Evolutionary conservation across 176 grass and related monocot genomes (phyloP), one percentile per base, ranked within the genome.

Genomic region (Zea luxurians): DNA sequence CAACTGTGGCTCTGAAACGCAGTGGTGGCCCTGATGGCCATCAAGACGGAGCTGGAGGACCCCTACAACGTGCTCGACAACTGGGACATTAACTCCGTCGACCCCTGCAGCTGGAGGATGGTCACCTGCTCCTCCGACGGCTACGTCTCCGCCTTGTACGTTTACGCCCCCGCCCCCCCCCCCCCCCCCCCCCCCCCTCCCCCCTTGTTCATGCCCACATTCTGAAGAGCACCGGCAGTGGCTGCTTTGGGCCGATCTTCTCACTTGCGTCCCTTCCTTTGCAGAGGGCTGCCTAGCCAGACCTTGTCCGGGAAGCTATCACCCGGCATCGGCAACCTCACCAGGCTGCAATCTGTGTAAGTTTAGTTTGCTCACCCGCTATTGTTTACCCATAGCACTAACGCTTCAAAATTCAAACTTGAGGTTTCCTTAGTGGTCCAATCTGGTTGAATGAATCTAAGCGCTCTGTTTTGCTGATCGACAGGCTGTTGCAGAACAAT

Each of bases 41-140:
- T 98, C 83, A 98, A 98, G 80, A 88, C 77, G 75, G 89, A 92
- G 68, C 80, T 98, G 61, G 52, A 88, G 37, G 91, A 94, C 48
- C 91, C 86, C 20, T 80, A 98, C 59, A 90, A 94, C 27, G 91
- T 88, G 71, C 86, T 98, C 44, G 91, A 90, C 80, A 98, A 94
- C 89, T 98, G 95, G 95, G 95, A 98, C 61, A 89, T 92, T 78
- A 98, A 92, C 78, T 94, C 95, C 27, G 95, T 98, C 68, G 95
- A 98, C 76, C 95, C 95, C 74, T 98, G 95, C 85, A 98, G 95
- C 84, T 98, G 95, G 91, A 89, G 91, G 77, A 98, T 98, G 95
- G 91, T 98, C 68, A 94, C 95, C 66, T 98, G 91, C 87, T 88
- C 85, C 53, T 18, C 87, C 34, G 95, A 98, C 34, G 95, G 95